These are phyloP conservation scores for Metschnikowia vanudenii DNA, from an alignment of 805 yeast genomes.

Conservation along the genomic window DNA sequence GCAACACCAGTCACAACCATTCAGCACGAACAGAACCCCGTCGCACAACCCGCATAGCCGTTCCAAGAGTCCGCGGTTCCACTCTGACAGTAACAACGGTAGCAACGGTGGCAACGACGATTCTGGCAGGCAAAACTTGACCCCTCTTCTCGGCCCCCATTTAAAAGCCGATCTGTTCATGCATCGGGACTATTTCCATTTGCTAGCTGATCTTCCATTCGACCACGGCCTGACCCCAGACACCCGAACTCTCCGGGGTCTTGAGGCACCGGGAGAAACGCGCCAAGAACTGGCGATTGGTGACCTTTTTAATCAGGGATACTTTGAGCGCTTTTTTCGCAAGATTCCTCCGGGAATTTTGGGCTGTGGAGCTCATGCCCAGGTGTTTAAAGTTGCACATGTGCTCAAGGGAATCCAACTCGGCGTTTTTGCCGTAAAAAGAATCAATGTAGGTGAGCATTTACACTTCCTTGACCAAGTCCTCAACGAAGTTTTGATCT, in stretches of 20 bases:
- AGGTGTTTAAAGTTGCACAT: constrained; percentile 82
- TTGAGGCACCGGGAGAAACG: neutral
- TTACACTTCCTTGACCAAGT: constrained; percentile 66
- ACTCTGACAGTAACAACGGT: too few species aligned
- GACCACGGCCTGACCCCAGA: constrained; percentile 5
- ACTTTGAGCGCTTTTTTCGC: constrained; percentile 69
- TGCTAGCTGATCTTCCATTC: constrained; percentile 29
- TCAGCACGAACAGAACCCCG: neutral
- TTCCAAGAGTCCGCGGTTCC: neutral
- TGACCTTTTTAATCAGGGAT: constrained; percentile 72
- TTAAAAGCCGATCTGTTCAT: constrained; percentile 21
- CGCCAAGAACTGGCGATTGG: neutral
- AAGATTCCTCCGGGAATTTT: constrained; percentile 50
- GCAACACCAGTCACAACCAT: neutral
- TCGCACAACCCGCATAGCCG: neutral
- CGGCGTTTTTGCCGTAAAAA: constrained; percentile 81
- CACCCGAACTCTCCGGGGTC: constrained; percentile 3
- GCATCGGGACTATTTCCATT: constrained; percentile 38
- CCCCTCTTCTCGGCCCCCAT: neutral
- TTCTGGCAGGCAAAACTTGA: neutral
- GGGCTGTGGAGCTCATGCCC: constrained; percentile 84
- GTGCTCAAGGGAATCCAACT: constrained; percentile 65
- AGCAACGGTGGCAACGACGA: too few species aligned
- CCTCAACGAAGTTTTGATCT: constrained; percentile 71
- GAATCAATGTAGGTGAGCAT: constrained; percentile 80